Conservation (phyloP, 1,284 basidiomycete genomes). For the Trichosporon ovoides region DNA sequence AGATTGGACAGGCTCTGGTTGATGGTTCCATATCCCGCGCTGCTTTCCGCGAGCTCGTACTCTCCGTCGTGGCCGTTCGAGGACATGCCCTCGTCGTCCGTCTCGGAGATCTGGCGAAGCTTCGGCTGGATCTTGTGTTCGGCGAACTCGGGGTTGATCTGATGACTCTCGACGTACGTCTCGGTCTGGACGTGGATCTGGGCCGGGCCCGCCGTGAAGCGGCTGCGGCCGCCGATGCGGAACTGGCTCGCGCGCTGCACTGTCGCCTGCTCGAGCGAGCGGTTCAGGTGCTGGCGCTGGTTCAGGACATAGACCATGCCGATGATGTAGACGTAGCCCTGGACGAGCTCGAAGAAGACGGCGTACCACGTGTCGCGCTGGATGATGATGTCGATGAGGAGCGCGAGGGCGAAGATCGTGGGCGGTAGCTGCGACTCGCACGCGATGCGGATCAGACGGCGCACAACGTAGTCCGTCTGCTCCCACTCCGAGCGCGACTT, state of each 20-base stretch:
- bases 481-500: slow-evolving; percentile 28
- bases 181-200: slow-evolving; percentile 32
- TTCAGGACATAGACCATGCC: slow-evolving; percentile 29
- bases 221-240: background rate
- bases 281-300: slow-evolving; percentile 18
- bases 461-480: slow-evolving; percentile 27
- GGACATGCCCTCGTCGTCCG: slow-evolving; percentile 13
- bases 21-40: background rate
- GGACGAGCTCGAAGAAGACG: slow-evolving; percentile 28
- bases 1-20: slow-evolving; percentile 2
- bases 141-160: slow-evolving; percentile 18
- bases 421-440: slow-evolving; percentile 32
- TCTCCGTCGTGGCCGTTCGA: slow-evolving; percentile 8
- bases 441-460: slow-evolving; percentile 20
- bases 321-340: slow-evolving; percentile 28
- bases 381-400: slow-evolving; percentile 26
- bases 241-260: background rate
- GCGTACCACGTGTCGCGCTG: slow-evolving; percentile 19
- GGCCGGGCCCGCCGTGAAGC: slow-evolving; percentile 13
- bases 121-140: slow-evolving; percentile 18
- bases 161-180: slow-evolving; percentile 27
- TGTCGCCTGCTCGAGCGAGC: background rate
- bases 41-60: slow-evolving; percentile 1
- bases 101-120: slow-evolving; percentile 19
- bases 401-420: slow-evolving; percentile 21